Base-by-base conservation (phyloP, 139 green algal species). In the Coelastrella sp. region DNA sequence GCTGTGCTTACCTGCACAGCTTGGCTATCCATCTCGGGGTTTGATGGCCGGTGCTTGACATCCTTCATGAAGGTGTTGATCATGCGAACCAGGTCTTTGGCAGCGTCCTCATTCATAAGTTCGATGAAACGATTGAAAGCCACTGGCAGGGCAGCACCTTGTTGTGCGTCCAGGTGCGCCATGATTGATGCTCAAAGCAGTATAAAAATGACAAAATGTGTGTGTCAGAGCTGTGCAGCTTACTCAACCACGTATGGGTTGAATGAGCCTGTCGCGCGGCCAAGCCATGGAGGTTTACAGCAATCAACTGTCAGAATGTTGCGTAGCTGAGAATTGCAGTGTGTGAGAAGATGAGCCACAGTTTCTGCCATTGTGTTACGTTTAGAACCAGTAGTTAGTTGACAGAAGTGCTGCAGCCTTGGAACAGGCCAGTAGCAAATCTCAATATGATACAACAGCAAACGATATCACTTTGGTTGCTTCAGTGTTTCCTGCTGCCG, bases 41-140 rank as follows among this genome's bases (percentile, higher is more conserved):
- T 82, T 0, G 88, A 87, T 6, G 82, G 8, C 35, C 91, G 83
- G 19, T 76, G 60, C 8, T 92, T 91, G 27, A 96, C 91, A 7
- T 93, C 91, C 81, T 93, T 92, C 94, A 96, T 95, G 82, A 96
- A 96, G 8, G 27, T 73, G 78, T 99, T 99, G 82, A 99, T 99
- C 86, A 66, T 94, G 0, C 94, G 91, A 6, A 99, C 98, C 0
- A 99, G 94, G 84, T 99, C 97, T 60, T 91, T 91, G 0, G 94
- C 93, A 14, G 87, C 57, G 19, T 93, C 87, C 82, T 93, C 89
- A 58, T 94, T 95, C 90, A 96, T 95, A 0, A 92, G 92, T 56
- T 92, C 91, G 63, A 96, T 93, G 79, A 95, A 96, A 17, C 61
- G 57, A 59, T 92, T 82, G 72, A 96, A 94, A 17, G 60, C 84